A percentile compares a stretch with the other conserved stretches of the same genome.
Conservation (phyloP, 306 rosid genomes). For the Geum urbanum region DNA sequence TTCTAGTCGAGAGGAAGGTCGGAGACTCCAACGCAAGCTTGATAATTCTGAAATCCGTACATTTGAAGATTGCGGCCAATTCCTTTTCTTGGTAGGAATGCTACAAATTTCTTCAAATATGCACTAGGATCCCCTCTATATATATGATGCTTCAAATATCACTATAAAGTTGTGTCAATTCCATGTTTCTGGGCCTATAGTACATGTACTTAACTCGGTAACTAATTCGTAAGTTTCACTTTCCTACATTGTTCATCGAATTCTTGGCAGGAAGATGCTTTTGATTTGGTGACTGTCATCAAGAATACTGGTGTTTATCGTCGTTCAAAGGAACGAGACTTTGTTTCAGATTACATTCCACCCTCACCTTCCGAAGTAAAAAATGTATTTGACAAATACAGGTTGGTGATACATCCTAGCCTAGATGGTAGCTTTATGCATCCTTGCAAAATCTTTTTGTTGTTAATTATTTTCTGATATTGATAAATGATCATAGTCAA, state of each 20-base stretch:
- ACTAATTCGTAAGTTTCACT: too few species aligned
- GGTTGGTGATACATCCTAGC: conserved; percentile 29
- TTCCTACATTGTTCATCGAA: too few species aligned
- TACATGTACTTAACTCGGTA: not conserved
- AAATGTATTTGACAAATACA: conserved; percentile 30
- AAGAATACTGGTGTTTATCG: conserved; percentile 68
- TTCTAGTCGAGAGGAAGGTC: conserved; percentile 65
- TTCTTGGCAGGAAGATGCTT: conserved; percentile 55
- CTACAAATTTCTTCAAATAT: not conserved
- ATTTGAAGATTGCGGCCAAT: conserved; percentile 63
- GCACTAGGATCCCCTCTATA: not conserved
- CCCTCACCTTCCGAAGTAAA: conserved; percentile 51
- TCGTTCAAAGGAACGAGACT: conserved; percentile 53
- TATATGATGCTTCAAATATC: too few species aligned
- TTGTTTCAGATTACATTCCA: conserved; percentile 58
- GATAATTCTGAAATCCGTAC: conserved; percentile 54
- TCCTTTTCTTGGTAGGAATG: conserved; percentile 65
- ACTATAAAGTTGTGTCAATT: not conserved
- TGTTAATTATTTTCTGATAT: not conserved
- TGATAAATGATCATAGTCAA: not conserved
- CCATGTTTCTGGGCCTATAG: not conserved
- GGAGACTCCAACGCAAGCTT: conserved; percentile 40
- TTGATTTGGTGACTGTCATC: conserved; percentile 65
- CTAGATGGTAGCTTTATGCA: not conserved
- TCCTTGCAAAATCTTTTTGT: not conserved